Evolutionary conservation across 176 grass and related monocot genomes (phyloP).

Genomic region (Hordeum vulgare): MorexV3_pseudomolecules_assembly NC_058521.1:512407784-512408283

Average conservation of each 20-base stretch:
- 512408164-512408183: neutral
- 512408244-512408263: no score
- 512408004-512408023: slow-evolving; percentile 78
- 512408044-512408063: slow-evolving; percentile 77
- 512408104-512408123: slow-evolving; percentile 75
- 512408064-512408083: slow-evolving; percentile 62
- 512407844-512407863: slow-evolving; percentile 35
- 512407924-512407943: neutral
- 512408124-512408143: slow-evolving; percentile 91
- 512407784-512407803: slow-evolving; percentile 23
- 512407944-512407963: slow-evolving; percentile 94
- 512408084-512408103: slow-evolving; percentile 66
- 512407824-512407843: slow-evolving; percentile 65
- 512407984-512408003: slow-evolving; percentile 70
- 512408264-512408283: no score
- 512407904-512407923: neutral
- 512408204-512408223: neutral
- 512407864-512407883: neutral
- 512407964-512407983: slow-evolving; percentile 59
- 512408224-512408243: neutral
- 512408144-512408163: slow-evolving; percentile 51
- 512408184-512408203: neutral
- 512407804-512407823: slow-evolving; percentile 40
- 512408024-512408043: slow-evolving; percentile 59
- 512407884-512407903: slow-evolving; percentile 3